Evolutionary conservation across 139 green algal species (phyloP), one percentile per base, ranked within the genome.

Genomic region (Tetradesmus obliquus): DNA sequence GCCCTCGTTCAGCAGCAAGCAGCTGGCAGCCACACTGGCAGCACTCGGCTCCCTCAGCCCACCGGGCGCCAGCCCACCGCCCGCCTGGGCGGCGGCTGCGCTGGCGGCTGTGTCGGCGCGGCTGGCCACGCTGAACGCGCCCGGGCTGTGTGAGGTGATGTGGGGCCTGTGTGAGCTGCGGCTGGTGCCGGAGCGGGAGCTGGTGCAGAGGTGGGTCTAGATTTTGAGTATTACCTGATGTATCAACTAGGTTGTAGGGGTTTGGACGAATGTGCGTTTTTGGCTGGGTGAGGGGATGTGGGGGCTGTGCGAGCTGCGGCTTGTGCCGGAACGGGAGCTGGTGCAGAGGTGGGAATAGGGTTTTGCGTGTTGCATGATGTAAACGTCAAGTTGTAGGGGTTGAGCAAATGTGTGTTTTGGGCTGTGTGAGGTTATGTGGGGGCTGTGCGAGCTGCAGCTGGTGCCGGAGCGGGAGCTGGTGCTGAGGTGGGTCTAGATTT

Each of bases 121-220:
- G 3, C 53, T 91, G 55, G 32, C 88, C 0, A 60, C 57, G 19
- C 15, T 91, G 79, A 58, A 2, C 2, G 76, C 88, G 4, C 57
- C 57, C 1, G 55, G 62, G 55, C 57, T 91, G 24, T 58, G 22
- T 19, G 55, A 84, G 10, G 79, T 79, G 1, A 80, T 91, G 55
- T 91, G 88, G 88, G 88, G 55, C 3, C 13, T 91, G 74, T 51
- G n/a, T 62, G 76, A 86, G 57, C 76, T 91, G 76, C 12, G 32
- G n/a, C 17, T 91, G 24, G 17, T 53, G 57, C 88, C 88, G 1
- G 45, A 24, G 2, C 71, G 81, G 24, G 88, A 91, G 55, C 71
- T 91, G 6, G 81, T 91, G 74, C 7, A 20, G 20, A 80, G 88
- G 88, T 91, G n/a, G 13, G 88, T 81, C 15, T 19, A 10, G 19